Conservation (phyloP, 169 alveolate genomes). For the Cryptosporidium meleagridis region DNA sequence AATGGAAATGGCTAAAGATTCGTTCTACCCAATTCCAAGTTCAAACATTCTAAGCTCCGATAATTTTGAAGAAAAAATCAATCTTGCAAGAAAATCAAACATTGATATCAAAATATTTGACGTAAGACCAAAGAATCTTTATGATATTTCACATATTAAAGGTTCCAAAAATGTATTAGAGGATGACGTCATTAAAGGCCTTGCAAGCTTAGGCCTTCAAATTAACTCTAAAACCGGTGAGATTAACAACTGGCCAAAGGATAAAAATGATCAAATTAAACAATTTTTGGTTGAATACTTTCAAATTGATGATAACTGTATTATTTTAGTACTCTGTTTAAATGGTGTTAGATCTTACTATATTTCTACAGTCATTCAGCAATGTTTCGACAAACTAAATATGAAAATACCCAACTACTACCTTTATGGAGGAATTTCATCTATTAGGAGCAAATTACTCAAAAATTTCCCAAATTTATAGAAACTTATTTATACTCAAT, state of each 20-base stretch:
- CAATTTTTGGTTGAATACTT: neutral
- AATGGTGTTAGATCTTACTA: constrained; percentile 64
- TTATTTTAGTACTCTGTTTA: constrained; percentile 23
- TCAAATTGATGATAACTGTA: neutral
- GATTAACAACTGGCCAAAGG: constrained; percentile 15
- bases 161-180: constrained; percentile 58
- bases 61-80: constrained; percentile 9
- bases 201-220: constrained; percentile 37
- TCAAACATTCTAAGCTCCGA: neutral
- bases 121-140: constrained; percentile 70
- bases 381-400: constrained; percentile 40
- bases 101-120: constrained; percentile 52
- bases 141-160: constrained; percentile 44
- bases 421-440: constrained; percentile 46
- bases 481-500: neutral
- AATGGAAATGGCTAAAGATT: constrained; percentile 47
- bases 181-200: constrained; percentile 12
- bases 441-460: constrained; percentile 37
- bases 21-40: constrained; percentile 17
- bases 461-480: constrained; percentile 37
- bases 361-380: constrained; percentile 38
- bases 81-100: constrained; percentile 10
- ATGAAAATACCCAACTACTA: constrained; percentile 32
- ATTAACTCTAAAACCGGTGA: constrained; percentile 46
- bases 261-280: neutral